Base-by-base conservation (phyloP, 768 basidiomycete species). In the Dictyophora rubrovolvata region DNA sequence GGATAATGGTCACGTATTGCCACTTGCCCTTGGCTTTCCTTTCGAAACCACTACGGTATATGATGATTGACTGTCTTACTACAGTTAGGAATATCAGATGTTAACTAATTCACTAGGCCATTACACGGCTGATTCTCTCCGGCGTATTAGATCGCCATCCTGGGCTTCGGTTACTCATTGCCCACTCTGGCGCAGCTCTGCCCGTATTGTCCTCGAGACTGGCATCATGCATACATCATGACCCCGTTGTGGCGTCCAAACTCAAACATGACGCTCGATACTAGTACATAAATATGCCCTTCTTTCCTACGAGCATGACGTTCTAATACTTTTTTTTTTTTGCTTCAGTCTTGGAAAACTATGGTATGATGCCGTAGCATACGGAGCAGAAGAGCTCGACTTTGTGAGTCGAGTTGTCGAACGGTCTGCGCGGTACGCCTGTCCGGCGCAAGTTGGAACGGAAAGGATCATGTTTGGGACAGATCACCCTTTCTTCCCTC, bases 401-500 rank as follows among this genome's bases (percentile, higher is more conserved):
- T 90, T 93, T 62, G 86, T 86, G 47, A 83, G 84, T 63, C 80
- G 86, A 60, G 79, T 82, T 11, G 76, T 91, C 47, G 79, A 79
- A 48, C 81, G 91, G 10, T 77, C 88, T 1, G 72, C 65, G 8
- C 69, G 71, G 50, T 86, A 81, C 69, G 12, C 18, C 34, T 22
- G 60, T 48, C 61, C 54, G 53, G 72, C 73, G 60, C 74, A 79
- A 65, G 79, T 89, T 75, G 52, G 28, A 35, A 47, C 22, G 36
- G 49, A 59, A 17, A 60, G 59, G 54, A 54, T 68, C 59, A 66
- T 92, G 37, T 93, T 90, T 65, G 91, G 91, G 20, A 92, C 90
- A 33, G 91, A 93, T 67, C 87, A 93, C 68, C 91, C 89, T 0
- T 93, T 93, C 77, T 93, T 93, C 73, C 92, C 91, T 16, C 92